Conservation (phyloP, 805 yeast species). For the Candida koratica region DNA sequence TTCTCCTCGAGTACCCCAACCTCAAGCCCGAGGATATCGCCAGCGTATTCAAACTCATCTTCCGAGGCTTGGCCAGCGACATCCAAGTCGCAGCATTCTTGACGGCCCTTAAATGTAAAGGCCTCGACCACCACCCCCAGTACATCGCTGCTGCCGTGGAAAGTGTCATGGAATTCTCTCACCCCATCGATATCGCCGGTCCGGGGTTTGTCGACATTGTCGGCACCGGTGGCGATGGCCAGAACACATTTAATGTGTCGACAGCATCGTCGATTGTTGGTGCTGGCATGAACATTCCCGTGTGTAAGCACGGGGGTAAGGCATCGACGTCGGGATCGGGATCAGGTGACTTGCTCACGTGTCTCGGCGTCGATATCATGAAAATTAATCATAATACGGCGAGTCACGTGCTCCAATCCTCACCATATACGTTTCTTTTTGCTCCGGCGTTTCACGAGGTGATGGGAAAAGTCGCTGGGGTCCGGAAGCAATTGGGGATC, state of each 20-base stretch:
- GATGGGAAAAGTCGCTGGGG: slow-evolving; percentile 74
- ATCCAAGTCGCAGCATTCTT: slow-evolving; percentile 76
- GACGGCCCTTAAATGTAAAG: slow-evolving; percentile 67
- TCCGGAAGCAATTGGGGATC: slow-evolving; percentile 76
- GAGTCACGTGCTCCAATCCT: slow-evolving; percentile 50
- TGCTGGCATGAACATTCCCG: slow-evolving; percentile 77
- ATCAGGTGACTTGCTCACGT: slow-evolving; percentile 80
- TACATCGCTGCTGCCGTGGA: slow-evolving; percentile 83
- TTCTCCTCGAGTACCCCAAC: slow-evolving; percentile 56
- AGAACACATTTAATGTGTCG: slow-evolving; percentile 92
- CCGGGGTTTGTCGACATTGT: slow-evolving; percentile 77
- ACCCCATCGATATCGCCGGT: slow-evolving; percentile 42
- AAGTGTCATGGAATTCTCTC: slow-evolving; percentile 65
- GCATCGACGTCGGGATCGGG: slow-evolving; percentile 94
- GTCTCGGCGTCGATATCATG: slow-evolving; percentile 78
- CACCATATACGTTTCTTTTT: slow-evolving; percentile 64
- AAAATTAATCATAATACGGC: slow-evolving; percentile 62
- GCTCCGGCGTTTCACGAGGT: slow-evolving; percentile 96
- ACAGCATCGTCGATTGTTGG: slow-evolving; percentile 93
- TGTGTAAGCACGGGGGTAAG: slow-evolving; percentile 96
- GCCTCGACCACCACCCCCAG: slow-evolving; percentile 76
- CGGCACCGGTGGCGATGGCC: slow-evolving; percentile 99
- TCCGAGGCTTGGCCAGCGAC: slow-evolving; percentile 58
- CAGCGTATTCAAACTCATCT: slow-evolving; percentile 56
- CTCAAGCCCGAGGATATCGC: slow-evolving; percentile 64